Evolutionary conservation across 768 basidiomycete genomes (phyloP), one percentile per base, ranked within the genome.

Genomic region (Gyrodon lividus): DNA sequence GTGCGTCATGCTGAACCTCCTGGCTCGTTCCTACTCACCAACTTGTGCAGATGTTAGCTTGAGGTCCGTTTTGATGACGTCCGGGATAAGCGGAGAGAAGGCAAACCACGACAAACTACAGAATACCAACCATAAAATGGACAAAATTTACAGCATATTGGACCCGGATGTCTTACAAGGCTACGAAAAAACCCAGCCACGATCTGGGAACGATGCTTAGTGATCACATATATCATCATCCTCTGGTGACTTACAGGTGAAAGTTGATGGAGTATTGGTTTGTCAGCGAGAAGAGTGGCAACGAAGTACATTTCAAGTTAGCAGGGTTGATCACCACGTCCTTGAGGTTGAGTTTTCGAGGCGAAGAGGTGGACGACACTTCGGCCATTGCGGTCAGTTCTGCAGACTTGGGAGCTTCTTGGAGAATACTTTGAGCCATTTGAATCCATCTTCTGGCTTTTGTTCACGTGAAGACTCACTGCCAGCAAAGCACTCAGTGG

Each of bases 1-100:
- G 46, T 2, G 28, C 43, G 38, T 31, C 3, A 20, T 19, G 23
- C 35, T 6, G 20, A 20, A 10, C 14, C 4, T 22, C 1, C 17
- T 23, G 23, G 43, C 48, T 33, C 41, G 46, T 47, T 35, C 19
- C 13, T 12, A 49, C 63, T 10, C 30, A 69, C 69, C 75, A 22
- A 83, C 71, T 64, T 83, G 70, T 5, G 62, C 69, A 8, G 70
- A 55, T 4, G 77, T 77, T 20, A 84, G 67, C 2, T 74, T 65
- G 51, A 84, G 71, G 64, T 84, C 82, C 22, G 61, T 58, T 55
- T 74, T 76, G 66, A 84, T 82, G 26, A 74, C 78, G 8, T 79
- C 77, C 0, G 81, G 78, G 31, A 81, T 74, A 14, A 84, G 74
- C 0, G 82, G 82, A n/a, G 81, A 72, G 58, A 84, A 83, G 1